These are phyloP conservation scores for Tuctoria greenei DNA, from an alignment of 176 grass and related monocot genomes.

Conservation along the genomic window DNA sequence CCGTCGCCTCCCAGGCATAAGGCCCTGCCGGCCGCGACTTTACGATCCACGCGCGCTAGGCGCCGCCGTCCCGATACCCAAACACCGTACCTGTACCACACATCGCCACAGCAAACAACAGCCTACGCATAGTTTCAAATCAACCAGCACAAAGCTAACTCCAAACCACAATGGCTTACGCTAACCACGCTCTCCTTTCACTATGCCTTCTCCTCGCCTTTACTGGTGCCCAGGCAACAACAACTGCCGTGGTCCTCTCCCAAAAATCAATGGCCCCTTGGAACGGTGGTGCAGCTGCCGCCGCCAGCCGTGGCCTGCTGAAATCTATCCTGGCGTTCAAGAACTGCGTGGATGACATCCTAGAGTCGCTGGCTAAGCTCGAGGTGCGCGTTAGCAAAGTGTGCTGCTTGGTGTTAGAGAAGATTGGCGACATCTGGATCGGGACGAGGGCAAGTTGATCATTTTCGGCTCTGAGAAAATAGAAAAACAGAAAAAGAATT, in stretches of 20 bases:
- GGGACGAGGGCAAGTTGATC: too few species aligned
- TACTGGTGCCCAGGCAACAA: not conserved
- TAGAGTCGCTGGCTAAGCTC: not conserved
- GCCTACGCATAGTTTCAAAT: not conserved
- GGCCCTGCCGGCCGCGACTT: too few species aligned
- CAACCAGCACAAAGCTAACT: too few species aligned
- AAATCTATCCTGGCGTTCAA: slow-evolving; percentile 19
- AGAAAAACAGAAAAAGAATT: too few species aligned
- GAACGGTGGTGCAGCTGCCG: not conserved
- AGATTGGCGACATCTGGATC: slow-evolving; percentile 15
- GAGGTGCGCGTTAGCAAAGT: slow-evolving; percentile 4
- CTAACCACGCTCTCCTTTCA: not conserved
- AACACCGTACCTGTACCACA: not conserved
- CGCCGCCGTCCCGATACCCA: too few species aligned
- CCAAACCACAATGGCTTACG: not conserved
- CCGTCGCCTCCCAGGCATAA: too few species aligned
- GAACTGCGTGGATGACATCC: slow-evolving; percentile 21
- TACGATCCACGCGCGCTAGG: too few species aligned
- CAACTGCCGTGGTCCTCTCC: not conserved
- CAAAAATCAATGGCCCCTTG: not conserved
- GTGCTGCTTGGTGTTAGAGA: slow-evolving; percentile 29
- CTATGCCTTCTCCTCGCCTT: slow-evolving; percentile 21
- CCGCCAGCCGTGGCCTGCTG: slow-evolving; percentile 7
- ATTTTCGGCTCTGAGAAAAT: too few species aligned
- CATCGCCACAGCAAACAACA: not conserved